Evolutionary conservation across 164 flowering plant genomes (phyloP).

Genomic region (Platanus orientalis): DNA sequence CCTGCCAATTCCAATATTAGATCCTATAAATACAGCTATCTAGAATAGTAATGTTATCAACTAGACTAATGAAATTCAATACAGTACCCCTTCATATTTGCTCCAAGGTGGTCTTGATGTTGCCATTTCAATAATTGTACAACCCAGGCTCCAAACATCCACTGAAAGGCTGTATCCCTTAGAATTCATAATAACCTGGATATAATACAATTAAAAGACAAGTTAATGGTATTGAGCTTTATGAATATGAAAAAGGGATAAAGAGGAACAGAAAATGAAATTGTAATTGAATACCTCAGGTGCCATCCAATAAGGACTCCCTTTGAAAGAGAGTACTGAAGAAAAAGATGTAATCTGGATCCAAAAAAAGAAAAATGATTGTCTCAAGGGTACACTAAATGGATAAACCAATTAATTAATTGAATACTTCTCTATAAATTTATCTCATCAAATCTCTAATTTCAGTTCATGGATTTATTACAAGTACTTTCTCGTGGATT

Average conservation of each 20-base stretch:
- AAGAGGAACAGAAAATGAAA: background rate
- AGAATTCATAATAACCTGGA: conserved; percentile 85
- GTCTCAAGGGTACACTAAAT: background rate
- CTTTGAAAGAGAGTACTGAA: conserved; percentile 91
- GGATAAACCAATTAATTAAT: background rate
- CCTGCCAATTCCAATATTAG: conserved; percentile 39
- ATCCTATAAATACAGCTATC: background rate
- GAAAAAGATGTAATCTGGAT: conserved; percentile 53
- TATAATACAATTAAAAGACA: conserved; percentile 4
- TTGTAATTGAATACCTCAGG: conserved; percentile 64
- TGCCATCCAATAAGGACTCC: conserved; percentile 99
- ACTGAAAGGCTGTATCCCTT: conserved; percentile 82
- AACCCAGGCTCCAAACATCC: conserved; percentile 98
- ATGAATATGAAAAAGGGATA: background rate
- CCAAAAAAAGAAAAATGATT: conserved; percentile 15
- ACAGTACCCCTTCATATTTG: conserved; percentile 89
- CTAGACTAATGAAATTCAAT: conserved; percentile 2
- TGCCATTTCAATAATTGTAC: conserved; percentile 96
- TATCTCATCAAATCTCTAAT: too few species aligned
- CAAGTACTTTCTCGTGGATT: too few species aligned
- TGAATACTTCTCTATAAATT: background rate
- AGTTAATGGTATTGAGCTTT: background rate
- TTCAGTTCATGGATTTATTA: too few species aligned
- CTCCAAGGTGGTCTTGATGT: conserved; percentile 97
- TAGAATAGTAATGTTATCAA: background rate